Evolutionary conservation across 225 moss, liverwort and hornwort species (phyloP).

Genomic region (Pseudoscleropodium purum): DNA sequence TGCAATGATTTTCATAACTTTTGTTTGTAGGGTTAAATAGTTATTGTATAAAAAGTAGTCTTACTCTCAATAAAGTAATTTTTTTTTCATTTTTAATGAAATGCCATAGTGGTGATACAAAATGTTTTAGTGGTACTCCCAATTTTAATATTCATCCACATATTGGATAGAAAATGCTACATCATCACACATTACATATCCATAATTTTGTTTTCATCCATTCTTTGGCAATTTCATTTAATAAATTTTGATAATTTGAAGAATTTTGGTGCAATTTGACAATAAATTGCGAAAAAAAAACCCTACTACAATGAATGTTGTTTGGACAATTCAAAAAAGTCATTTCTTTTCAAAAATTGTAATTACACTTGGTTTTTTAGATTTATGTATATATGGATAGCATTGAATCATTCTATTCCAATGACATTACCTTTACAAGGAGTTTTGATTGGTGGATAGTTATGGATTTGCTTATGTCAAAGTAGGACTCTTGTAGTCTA

Average conservation of each 20-base stretch:
- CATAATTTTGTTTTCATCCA: no score
- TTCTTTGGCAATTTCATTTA: no score
- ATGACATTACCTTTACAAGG: not conserved
- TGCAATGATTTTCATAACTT: no score
- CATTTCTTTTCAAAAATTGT: not conserved
- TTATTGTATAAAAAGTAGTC: not conserved
- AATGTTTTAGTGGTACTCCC: no score
- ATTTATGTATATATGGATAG: accelerated
- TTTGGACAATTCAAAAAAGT: not conserved
- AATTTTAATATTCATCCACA: no score
- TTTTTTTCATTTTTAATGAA: no score
- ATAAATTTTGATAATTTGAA: no score
- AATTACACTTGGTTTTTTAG: not conserved
- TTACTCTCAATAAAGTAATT: not conserved
- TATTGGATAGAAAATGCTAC: no score
- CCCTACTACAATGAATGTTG: not conserved
- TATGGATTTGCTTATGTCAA: not conserved
- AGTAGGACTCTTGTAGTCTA: accelerated
- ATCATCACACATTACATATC: no score
- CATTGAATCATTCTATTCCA: not conserved
- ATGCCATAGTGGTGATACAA: no score
- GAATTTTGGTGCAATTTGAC: no score
- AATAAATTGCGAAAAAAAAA: no score
- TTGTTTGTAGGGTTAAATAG: accelerated
- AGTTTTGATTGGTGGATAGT: not conserved